A percentile compares a stretch with the other conserved stretches of the same genome.
phyloP scores from a whole-genome alignment of 169 alveolate genomes.

The Cryptosporidium canis region DNA sequence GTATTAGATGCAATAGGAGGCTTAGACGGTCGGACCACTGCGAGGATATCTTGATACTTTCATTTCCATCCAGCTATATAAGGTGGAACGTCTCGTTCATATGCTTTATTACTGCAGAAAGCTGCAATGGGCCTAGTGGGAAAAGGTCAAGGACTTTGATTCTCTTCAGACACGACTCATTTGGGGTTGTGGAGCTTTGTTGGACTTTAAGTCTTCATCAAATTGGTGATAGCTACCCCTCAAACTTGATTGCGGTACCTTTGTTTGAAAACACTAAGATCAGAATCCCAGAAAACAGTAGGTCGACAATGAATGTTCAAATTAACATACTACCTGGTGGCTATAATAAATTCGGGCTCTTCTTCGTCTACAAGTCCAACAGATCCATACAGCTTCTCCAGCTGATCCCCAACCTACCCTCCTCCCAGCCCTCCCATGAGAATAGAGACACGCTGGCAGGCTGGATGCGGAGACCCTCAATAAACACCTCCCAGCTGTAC shows the following conservation, averaged over 20 bases:
- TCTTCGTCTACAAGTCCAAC: constrained; percentile 27
- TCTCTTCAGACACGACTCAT: constrained; percentile 59
- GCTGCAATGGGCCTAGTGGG: too few species aligned
- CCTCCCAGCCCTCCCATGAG: neutral
- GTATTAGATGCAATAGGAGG: neutral
- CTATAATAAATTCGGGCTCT: constrained; percentile 26
- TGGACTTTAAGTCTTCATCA: constrained; percentile 20
- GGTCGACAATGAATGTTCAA: constrained; percentile 17
- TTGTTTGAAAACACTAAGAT: neutral
- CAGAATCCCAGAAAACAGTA: neutral
- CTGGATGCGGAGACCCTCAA: constrained; percentile 26
- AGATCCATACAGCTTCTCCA: constrained; percentile 16
- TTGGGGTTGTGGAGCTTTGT: constrained; percentile 62
- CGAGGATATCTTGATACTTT: constrained; percentile 37
- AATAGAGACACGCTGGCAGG: neutral
- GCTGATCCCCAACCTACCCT: neutral
- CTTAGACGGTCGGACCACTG: neutral
- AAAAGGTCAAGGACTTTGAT: neutral
- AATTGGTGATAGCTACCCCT: neutral
- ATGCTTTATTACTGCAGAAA: constrained; percentile 53
- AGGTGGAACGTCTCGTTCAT: constrained; percentile 58
- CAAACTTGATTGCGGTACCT: constrained; percentile 49
- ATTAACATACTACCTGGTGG: neutral
- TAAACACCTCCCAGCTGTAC: neutral
- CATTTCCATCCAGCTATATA: constrained; percentile 51